A percentile compares a stretch with the other conserved stretches of the same genome.
These are phyloP conservation scores for Solanum chaucha DNA, from an alignment of 257 asterid genomes.

Conservation along the genomic window DNA sequence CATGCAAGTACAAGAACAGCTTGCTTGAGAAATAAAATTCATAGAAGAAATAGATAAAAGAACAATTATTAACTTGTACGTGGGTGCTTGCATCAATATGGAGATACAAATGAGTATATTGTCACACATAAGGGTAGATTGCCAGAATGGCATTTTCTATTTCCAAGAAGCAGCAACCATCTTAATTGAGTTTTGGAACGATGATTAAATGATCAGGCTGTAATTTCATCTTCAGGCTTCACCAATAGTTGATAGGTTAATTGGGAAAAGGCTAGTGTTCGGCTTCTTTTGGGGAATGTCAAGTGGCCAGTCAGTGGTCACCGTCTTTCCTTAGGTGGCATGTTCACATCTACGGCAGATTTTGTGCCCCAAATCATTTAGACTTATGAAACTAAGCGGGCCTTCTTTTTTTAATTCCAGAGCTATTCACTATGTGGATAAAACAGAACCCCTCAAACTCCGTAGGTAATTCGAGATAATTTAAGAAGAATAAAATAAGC, in stretches of 20 bases:
- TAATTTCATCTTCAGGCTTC: neutral
- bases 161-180: neutral
- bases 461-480: neutral
- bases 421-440: neutral
- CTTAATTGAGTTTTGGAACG: neutral
- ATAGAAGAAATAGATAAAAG: neutral
- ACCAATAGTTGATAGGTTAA: neutral
- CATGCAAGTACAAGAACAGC: neutral
- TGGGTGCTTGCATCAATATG: neutral
- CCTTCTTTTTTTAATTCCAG: neutral
- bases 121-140: neutral
- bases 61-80: neutral
- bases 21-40: neutral
- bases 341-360: neutral
- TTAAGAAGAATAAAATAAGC: neutral
- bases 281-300: neutral
- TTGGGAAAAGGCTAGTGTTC: neutral
- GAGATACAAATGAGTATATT: neutral
- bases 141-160: neutral
- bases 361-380: neutral
- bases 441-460: neutral
- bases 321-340: neutral
- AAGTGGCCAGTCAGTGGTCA: neutral
- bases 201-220: neutral
- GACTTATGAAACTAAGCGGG: neutral